Evolutionary conservation across 441 rosid species (phyloP), one percentile per base, ranked within the genome.

Genomic region (Raphanus hybrid): DNA sequence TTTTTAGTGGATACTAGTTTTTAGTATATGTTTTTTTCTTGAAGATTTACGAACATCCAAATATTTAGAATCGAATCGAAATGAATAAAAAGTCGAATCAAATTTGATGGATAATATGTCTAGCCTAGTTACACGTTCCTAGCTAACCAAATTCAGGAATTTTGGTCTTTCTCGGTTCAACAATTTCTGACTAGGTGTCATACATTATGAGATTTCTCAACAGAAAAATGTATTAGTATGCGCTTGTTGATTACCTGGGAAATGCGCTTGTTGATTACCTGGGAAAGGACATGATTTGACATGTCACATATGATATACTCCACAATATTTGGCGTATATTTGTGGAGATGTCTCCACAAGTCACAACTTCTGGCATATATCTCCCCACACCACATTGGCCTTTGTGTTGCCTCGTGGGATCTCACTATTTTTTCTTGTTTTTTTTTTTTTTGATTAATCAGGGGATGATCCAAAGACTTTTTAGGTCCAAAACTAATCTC

Each of bases 301-400:
- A 59, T 29, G 18, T 59, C 60, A 59, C 55, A 27, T 50, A 60
- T 68, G 29, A 57, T 57, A 57, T 57, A 58, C 11, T 23, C 11
- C 26, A 26, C 34, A 35, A 61, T 35, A 14, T 23, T 14, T 68
- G 69, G 55, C 70, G 69, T 10, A 54, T 27, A 76, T 14, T 15
- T 76, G 65, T 63, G 69, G 64, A 75, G 60, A 54, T 76, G 80
- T 76, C 80, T 76, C 80, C 80, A 64, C 35, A 69, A 55, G 64
- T 63, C 71, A 76, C 59, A 76, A 69, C 75, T 76, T 70, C 66
- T 76, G 70, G 50, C 67, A 70, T 69, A 12, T 76, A 55, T 37
- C 23, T 64, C 75, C 66, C 75, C 70, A 54, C 80, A 55, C 80
- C 80, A 76, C 71, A 76, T 23, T 76, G 80, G 75, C 66, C 50